Evolutionary conservation across 2,329 filamentous ascomycete species (phyloP), one percentile per base, ranked within the genome.

Genomic region (Raffaelea arxii): DNA sequence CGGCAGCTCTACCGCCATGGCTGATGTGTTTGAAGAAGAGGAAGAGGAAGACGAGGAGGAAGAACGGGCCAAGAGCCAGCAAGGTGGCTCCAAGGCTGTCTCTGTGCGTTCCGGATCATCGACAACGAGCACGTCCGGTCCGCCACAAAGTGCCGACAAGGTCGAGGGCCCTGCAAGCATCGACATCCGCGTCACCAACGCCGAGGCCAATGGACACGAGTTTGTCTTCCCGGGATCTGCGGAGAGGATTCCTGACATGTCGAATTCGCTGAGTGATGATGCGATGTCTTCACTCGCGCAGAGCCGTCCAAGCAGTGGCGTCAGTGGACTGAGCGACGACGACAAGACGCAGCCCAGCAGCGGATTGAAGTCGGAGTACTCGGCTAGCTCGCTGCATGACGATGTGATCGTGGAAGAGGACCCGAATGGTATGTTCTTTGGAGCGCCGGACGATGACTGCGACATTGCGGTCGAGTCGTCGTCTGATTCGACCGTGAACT

Each of bases 11-110:
- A 80, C 82, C 0, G 82, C 82, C 1, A 90, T 92, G 85, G 85
- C 82, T 0, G 86, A 91, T 59, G 86, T 92, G 1, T 92, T 91
- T 53, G 86, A 92, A 58, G 86, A 91, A 55, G 86, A 90, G 24
- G 86, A 89, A 52, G 82, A 86, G 55, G 74, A 77, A 3, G 67
- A 72, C 1, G 68, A 70, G 10, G 51, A 51, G 6, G 23, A 21
- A 2, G 49, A 47, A 2, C 47, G 49, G 38, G 30, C 25, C 21
- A 23, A 14, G 35, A 32, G 46, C 11, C 6, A 42, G n/a, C 32
- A 47, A 7, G 27, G 21, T 11, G 45, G 47, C 2, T 24, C 42
- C 2, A 46, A 41, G 36, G 27, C 44, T 4, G 32, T 36, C 6
- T 53, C 49, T 2, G 16, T 50, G 6, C 11, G 24, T 7, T 51